Base-by-base conservation (phyloP, 768 basidiomycete genomes). In the Boletus sp. region DNA sequence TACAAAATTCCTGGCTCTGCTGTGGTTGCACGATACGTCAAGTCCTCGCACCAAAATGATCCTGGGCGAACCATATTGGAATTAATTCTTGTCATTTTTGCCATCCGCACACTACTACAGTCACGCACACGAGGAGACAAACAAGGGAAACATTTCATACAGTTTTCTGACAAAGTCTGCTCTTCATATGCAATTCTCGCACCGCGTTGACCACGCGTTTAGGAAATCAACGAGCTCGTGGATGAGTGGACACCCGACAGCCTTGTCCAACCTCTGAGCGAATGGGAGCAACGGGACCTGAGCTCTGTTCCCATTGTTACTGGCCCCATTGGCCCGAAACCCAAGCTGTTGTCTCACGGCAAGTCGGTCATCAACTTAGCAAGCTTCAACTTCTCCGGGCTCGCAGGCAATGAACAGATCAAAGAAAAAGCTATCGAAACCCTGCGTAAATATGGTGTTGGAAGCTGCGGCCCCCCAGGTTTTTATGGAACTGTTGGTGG, bases 141-240 rank as follows among this genome's bases (percentile, higher is more conserved):
- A 54, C 83, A 81, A 25, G 87, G 85, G 7, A 92, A 89, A 66
- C 87, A 94, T 72, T 98, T 93, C 66, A 92, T 98, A 53, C 79
- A 92, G 64, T 89, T 98, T 60, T 84, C 77, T 50, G 92, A 94
- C 62, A 93, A 97, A 82, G 95, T 93, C 50, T 30, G 76, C 69
- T n/a, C 1, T 6, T 17, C 21, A 7, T 44, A 0, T 17, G 13
- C n/a, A 5, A 15, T 43, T n/a, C 1, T 23, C 4, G 14, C 23
- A 11, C 21, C 38, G 53, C 5, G 29, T 57, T 47, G 5, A 43
- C 13, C n/a, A 14, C 47, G 13, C 6, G 2, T 37, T 7, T 17
- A 97, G 94, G 97, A 98, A 85, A 83, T 98, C 40, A 86, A 98
- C 67, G 97, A 98, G 66, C 81, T 98, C 27, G 94, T 99, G 1